Conservation (phyloP, 768 basidiomycete genomes). For the Kwoniella sp. region DNA sequence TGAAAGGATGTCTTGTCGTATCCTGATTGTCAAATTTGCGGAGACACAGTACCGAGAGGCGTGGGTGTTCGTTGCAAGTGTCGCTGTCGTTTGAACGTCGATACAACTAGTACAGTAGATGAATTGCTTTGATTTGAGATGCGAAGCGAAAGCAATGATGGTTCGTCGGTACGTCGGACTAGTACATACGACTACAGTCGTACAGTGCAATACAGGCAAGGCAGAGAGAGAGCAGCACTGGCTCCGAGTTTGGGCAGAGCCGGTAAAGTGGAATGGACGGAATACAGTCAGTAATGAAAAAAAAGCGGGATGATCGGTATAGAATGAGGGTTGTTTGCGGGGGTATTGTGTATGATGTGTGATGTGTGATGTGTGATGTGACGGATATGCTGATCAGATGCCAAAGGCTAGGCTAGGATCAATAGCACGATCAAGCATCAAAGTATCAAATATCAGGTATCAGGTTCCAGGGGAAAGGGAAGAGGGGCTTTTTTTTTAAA, state of each 20-base stretch:
- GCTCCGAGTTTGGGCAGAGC: too few species aligned
- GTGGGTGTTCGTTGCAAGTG: neutral
- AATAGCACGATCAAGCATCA: neutral
- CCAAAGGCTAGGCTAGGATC: too few species aligned
- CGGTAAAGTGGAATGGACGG: neutral
- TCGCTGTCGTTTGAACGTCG: neutral
- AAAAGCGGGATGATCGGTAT: constrained; percentile 1
- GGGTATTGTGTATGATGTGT: neutral
- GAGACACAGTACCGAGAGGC: neutral
- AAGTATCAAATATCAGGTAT: too few species aligned
- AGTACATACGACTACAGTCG: neutral
- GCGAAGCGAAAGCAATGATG: neutral
- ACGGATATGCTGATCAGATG: too few species aligned
- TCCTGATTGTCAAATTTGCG: too few species aligned
- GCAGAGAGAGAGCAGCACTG: too few species aligned
- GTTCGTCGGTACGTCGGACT: neutral
- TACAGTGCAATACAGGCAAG: too few species aligned
- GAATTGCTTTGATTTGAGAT: neutral
- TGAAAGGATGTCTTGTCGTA: neutral
- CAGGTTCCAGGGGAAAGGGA: too few species aligned
- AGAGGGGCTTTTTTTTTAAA: too few species aligned
- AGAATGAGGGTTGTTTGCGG: constrained; percentile 3
- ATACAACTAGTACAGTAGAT: too few species aligned
- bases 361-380: neutral
- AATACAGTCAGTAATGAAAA: neutral